These are phyloP conservation scores for Paspalum vaginatum DNA, from an alignment of 176 grass and related monocot species.

Conservation along the genomic window DNA sequence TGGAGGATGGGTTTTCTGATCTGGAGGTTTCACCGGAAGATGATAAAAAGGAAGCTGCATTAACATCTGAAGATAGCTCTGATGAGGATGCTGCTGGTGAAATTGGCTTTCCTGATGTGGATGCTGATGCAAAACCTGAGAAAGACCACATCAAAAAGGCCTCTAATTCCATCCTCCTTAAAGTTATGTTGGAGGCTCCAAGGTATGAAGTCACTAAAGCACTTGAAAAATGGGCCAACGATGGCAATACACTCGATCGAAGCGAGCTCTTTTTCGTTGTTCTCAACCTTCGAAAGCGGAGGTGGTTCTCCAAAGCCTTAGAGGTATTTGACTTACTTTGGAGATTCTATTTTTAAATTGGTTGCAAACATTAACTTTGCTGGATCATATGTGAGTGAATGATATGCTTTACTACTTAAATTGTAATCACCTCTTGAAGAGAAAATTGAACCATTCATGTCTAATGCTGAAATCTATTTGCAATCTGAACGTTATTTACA, in stretches of 20 bases:
- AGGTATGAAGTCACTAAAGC: conserved; percentile 21
- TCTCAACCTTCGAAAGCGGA: conserved; percentile 52
- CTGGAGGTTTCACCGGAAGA: conserved; percentile 60
- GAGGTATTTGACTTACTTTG: conserved; percentile 54
- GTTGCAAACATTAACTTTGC: conserved; percentile 2
- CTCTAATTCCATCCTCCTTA: conserved; percentile 36
- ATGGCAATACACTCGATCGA: conserved; percentile 60
- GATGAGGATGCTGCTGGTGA: conserved; percentile 51
- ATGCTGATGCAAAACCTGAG: conserved; percentile 40
- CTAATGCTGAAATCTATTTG: conserved; percentile 23
- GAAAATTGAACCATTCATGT: background rate
- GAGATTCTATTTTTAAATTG: background rate
- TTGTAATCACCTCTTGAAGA: background rate
- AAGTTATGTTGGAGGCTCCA: conserved; percentile 41
- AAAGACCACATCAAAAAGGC: conserved; percentile 17
- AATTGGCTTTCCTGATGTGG: conserved; percentile 38
- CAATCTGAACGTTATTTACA: background rate
- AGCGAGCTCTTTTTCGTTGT: conserved; percentile 44
- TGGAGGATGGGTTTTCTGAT: conserved; percentile 87
- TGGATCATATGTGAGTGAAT: background rate
- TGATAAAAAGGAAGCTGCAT: conserved; percentile 38
- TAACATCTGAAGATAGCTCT: conserved; percentile 58
- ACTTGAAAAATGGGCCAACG: conserved; percentile 67
- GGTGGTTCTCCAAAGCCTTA: conserved; percentile 62
- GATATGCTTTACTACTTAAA: conserved; percentile 1